Percentiles rank a stretch among this genome's conserved stretches.
These are phyloP conservation scores for Sclerotinia minor DNA, from an alignment of 2,329 filamentous ascomycete species.

Conservation along the genomic window DNA sequence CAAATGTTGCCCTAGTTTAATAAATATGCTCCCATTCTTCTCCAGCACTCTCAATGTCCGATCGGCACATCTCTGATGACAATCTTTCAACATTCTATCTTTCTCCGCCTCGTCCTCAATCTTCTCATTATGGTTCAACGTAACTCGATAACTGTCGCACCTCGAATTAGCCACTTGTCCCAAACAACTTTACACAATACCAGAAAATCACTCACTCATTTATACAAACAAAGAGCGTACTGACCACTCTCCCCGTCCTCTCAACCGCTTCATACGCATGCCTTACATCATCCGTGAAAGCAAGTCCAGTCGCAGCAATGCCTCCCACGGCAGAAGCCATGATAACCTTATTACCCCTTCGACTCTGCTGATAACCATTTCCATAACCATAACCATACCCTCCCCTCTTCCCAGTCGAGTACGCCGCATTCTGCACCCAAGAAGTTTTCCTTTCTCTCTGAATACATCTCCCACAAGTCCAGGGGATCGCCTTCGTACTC, in stretches of 20 bases:
- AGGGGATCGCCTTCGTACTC: constrained; percentile 20
- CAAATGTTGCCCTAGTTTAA: constrained; percentile 94
- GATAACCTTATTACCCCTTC: constrained; percentile 19
- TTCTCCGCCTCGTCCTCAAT: constrained; percentile 63
- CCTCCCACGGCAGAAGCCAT: constrained; percentile 35
- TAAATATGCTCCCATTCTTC: constrained; percentile 97
- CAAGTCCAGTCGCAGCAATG: constrained; percentile 43
- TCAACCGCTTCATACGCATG: constrained; percentile 73
- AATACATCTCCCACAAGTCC: constrained; percentile 39
- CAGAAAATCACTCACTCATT: constrained; percentile 68
- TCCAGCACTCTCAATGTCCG: constrained; percentile 85
- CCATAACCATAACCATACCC: constrained; percentile 19
- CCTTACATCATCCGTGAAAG: constrained; percentile 69
- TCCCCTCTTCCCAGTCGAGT: constrained; percentile 24
- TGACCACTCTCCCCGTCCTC: constrained; percentile 75
- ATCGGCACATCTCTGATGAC: constrained; percentile 89
- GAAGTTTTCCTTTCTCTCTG: not conserved
- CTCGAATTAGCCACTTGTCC: constrained; percentile 17
- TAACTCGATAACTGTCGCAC: constrained; percentile 73
- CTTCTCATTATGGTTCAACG: constrained; percentile 69
- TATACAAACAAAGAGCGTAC: constrained; percentile 75
- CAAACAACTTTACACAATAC: not conserved
- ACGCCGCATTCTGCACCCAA: constrained; percentile 12
- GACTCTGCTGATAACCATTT: constrained; percentile 13
- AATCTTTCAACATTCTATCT: constrained; percentile 70